Evolutionary conservation across 371 early-diverging fungal genomes (phyloP), one percentile per base, ranked within the genome.

Genomic region (Syncephalastrum sp.): DNA sequence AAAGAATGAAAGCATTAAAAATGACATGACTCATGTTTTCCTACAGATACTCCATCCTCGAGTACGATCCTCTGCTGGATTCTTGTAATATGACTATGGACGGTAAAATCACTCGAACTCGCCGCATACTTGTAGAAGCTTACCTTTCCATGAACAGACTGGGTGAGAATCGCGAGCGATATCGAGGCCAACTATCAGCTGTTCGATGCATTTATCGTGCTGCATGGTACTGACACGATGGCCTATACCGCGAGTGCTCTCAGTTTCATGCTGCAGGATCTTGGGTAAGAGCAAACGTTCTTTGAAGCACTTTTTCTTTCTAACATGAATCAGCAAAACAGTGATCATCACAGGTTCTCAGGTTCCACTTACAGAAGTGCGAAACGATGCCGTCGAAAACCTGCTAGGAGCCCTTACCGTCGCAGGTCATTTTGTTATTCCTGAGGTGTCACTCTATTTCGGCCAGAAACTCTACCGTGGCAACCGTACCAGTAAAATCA

Each of bases 291-390:
- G 5, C 29, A 17, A 16, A 4, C 16, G 17, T 8, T 43, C n/a
- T 15, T 14, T 15, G 14, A 17, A 51, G 38, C 13, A 29, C 29
- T 27, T 21, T 21, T 0, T 1, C 21, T 13, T 25, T 17, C 8
- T 24, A 5, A 47, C 23, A 21, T 47, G 23, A 6, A 10, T 27
- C 55, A 82, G 97, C 29, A 98, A 98, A 70, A 92, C 98, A 5
- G 98, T 99, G 23, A 97, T 99, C 60, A 75, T 99, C 45, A 99
- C 97, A 0, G 99, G 99, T 6, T 95, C 97, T 3, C 98, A 98
- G 68, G 84, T 84, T 3, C 99, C 99, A 2, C 77, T 99, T 52
- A 89, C 97, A 6, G 98, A 99, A 72, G 91, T 96, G 14, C 87
- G 98, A 51, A 99, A 94, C 72, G 99, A 99, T 71, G 98, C 95